Base-by-base conservation (phyloP, 257 asterid species). In the Solanum peruvianum region DNA sequence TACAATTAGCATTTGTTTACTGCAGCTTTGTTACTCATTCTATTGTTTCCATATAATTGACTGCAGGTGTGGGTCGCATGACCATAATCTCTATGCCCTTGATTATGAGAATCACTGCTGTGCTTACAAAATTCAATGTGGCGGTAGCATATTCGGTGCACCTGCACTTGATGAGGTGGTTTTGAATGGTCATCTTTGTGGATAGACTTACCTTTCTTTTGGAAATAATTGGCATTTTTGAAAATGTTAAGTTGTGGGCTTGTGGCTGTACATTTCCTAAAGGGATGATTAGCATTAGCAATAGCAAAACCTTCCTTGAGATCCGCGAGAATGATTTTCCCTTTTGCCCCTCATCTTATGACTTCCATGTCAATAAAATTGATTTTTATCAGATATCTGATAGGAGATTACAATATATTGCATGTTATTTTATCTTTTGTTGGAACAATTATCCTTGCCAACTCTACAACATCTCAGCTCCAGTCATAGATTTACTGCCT, bases 11-110 rank as follows among this genome's bases (percentile, higher is more conserved):
- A 11, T 49, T 18, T 35, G 25, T 35, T 45, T 70, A 45, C 52
- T 85, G 83, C 49, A 45, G 49, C 70, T 85, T 11, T 69, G 72
- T 12, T 12, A 31, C 49, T 85, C 80, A 29, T 42, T 72, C 41
- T 52, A 31, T 44, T 45, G 21, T 66, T 7, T 42, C 27, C 23
- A 64, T 70, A 69, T 76, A 20, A 88, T 66, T 88, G 44, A 72
- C 88, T 89, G 87, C 95, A 96, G 99, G 99, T 95, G 99, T 87
- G 99, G 99, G 87, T 96, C 99, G 37, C 94, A 96, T 71, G 98
- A 95, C 88, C 99, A 94, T 86, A 89, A 93, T 89, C 91, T 96
- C 37, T 96, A 96, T 89, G 98, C 98, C 78, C 93, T 96, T 86
- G 98, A 96, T 90, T 96, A 96, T 93, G 91, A 82, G 90, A 92